Conservation (phyloP, 1,139 yeast species). For the Lodderomyces beijingensis region DNA sequence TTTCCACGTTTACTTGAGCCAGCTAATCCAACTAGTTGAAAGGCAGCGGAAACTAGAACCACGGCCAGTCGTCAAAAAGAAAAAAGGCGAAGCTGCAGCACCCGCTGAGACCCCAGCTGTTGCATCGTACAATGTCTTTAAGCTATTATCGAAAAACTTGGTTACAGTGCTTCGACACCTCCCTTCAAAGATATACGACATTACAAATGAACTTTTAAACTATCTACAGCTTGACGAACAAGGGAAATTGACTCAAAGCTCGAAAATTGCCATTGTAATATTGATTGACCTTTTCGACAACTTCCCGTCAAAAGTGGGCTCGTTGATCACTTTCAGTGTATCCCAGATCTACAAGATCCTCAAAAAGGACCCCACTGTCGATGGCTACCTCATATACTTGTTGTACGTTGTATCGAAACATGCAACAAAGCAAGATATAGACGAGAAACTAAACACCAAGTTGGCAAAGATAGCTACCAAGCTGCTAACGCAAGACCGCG, state of each 20-base stretch:
- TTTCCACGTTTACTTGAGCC: slow-evolving; percentile 15
- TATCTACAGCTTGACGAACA: slow-evolving; percentile 21
- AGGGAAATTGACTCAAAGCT: slow-evolving; percentile 17
- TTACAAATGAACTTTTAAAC: slow-evolving; percentile 34
- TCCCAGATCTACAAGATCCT: slow-evolving; percentile 37
- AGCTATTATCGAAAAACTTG: slow-evolving; percentile 29
- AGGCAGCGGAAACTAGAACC: slow-evolving; percentile 9
- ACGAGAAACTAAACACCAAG: slow-evolving; percentile 38
- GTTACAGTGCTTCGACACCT: slow-evolving; percentile 26
- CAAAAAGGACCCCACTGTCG: slow-evolving; percentile 30
- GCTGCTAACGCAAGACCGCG: slow-evolving; percentile 17
- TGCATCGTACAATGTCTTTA: slow-evolving; percentile 23
- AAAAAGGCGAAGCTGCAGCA: slow-evolving; percentile 8
- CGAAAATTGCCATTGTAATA: slow-evolving; percentile 26
- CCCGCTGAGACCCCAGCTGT: slow-evolving; percentile 1
- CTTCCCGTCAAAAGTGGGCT: slow-evolving; percentile 35
- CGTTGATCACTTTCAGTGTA: slow-evolving; percentile 34
- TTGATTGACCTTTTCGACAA: slow-evolving; percentile 37
- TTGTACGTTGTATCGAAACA: slow-evolving; percentile 32
- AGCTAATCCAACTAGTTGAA: slow-evolving; percentile 17
- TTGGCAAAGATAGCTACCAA: slow-evolving; percentile 32
- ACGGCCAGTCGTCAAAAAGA: slow-evolving; percentile 8
- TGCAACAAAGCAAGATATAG: slow-evolving; percentile 37
- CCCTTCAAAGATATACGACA: slow-evolving; percentile 37
- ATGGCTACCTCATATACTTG: slow-evolving; percentile 28